Evolutionary conservation across 352 stramenopile species (phyloP).

Genomic region (Phytophthora ramorum): DNA sequence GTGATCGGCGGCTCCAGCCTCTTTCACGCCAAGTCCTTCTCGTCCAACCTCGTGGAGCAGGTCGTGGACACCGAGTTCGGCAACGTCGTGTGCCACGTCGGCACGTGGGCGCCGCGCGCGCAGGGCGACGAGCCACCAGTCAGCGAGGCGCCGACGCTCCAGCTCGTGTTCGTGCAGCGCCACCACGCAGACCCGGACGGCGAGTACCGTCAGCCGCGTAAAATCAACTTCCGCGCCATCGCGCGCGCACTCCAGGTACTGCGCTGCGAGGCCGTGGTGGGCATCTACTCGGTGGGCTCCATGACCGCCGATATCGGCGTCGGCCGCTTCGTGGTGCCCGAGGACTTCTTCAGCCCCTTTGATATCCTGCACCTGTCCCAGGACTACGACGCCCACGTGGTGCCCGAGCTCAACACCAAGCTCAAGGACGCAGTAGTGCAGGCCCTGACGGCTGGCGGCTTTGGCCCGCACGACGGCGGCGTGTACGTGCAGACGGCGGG

Average conservation of each 20-base stretch:
- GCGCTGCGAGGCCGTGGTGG: constrained; percentile 73
- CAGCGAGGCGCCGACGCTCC: constrained; percentile 24
- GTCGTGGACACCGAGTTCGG: constrained; percentile 76
- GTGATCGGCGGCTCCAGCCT: constrained; percentile 89
- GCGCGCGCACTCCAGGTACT: constrained; percentile 65
- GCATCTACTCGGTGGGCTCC: constrained; percentile 90
- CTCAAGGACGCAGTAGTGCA: constrained; percentile 60
- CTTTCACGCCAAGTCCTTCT: constrained; percentile 82
- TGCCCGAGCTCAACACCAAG: constrained; percentile 63
- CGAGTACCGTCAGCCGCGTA: constrained; percentile 81
- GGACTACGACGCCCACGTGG: constrained; percentile 86
- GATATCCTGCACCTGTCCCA: constrained; percentile 85
- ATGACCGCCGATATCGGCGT: constrained; percentile 55
- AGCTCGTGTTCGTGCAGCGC: constrained; percentile 88
- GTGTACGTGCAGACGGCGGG: constrained; percentile 89
- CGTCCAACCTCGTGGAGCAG: constrained; percentile 52
- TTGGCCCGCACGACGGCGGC: constrained; percentile 72
- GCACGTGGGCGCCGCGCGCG: constrained; percentile 47
- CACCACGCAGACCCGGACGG: constrained; percentile 78
- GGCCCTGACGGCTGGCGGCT: constrained; percentile 49
- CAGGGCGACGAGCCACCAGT: not conserved
- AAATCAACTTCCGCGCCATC: constrained; percentile 90
- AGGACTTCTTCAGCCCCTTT: constrained; percentile 92
- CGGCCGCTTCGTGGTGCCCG: constrained; percentile 69
- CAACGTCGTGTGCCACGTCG: constrained; percentile 65